A percentile compares a stretch with the other conserved stretches of the same genome.
Conservation (phyloP, 2,329 filamentous ascomycete species). For the Microdochium nivale region DNA sequence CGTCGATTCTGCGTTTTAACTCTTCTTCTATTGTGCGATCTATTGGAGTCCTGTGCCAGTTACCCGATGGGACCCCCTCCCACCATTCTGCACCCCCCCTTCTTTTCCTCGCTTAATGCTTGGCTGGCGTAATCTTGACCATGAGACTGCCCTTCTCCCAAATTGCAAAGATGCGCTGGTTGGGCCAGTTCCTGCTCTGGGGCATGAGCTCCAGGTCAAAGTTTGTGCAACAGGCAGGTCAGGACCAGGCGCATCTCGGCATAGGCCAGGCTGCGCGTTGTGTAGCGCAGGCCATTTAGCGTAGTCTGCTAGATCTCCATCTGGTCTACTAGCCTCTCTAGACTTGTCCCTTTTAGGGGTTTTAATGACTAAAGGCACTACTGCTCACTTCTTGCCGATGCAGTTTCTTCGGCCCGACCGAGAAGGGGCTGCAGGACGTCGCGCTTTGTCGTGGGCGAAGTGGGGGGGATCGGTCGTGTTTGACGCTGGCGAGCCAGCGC, state of each 20-base stretch:
- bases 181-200: conserved; percentile 26
- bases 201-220: conserved; percentile 35
- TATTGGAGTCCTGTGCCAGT: not conserved
- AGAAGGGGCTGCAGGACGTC: conserved; percentile 38
- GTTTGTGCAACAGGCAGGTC: conserved; percentile 38
- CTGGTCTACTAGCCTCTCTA: not conserved
- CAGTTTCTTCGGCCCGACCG: conserved; percentile 39
- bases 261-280: conserved; percentile 28
- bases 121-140: conserved; percentile 28
- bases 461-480: conserved; percentile 14
- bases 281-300: not conserved
- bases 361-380: too few species aligned
- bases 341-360: not conserved
- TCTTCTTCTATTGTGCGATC: not conserved
- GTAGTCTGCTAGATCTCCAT: not conserved
- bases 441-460: conserved; percentile 31
- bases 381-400: conserved; percentile 32
- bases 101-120: conserved; percentile 39
- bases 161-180: conserved; percentile 26
- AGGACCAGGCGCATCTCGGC: too few species aligned
- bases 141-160: conserved; percentile 30
- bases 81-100: not conserved
- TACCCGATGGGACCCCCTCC: not conserved
- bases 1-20: not conserved
- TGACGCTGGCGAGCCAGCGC: not conserved